These are phyloP conservation scores for Alternaria brassicae DNA, from an alignment of 2,329 filamentous ascomycete species.

Conservation along the genomic window DNA sequence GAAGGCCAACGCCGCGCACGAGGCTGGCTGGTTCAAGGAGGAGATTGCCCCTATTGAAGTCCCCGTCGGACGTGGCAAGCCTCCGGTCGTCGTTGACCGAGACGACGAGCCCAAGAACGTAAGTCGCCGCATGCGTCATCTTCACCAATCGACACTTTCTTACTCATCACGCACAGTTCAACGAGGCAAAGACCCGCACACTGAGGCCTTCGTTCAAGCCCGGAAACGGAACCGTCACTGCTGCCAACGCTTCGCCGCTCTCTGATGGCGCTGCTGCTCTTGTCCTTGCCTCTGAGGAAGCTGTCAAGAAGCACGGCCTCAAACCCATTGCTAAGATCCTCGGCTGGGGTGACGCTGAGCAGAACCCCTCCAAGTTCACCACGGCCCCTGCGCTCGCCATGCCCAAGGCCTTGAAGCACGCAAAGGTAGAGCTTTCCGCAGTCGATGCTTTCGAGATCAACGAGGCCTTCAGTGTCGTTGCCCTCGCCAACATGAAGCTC, in stretches of 20 bases:
- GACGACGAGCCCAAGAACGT: conserved; percentile 97
- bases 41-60: conserved; percentile 94
- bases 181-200: conserved; percentile 59
- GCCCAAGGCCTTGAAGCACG: conserved; percentile 96
- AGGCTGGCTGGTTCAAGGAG: conserved; percentile 77
- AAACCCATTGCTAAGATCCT: conserved; percentile 96
- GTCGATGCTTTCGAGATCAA: conserved; percentile 99
- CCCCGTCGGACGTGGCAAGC: conserved; percentile 88
- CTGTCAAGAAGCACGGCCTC: conserved; percentile 88
- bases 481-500: conserved; percentile 94
- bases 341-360: conserved; percentile 94
- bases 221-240: conserved; percentile 86
- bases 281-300: conserved; percentile 91
- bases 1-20: conserved; percentile 86
- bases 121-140: conserved; percentile 35
- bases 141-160: conserved; percentile 17
- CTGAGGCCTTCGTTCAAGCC: conserved; percentile 81
- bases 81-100: conserved; percentile 75
- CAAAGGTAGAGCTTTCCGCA: conserved; percentile 76
- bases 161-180: conserved; percentile 52
- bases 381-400: conserved; percentile 92
- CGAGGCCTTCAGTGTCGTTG: conserved; percentile 97
- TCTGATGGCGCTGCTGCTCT: conserved; percentile 94
- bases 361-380: conserved; percentile 93
- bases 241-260: conserved; percentile 93